phyloP scores from a whole-genome alignment of 768 basidiomycete genomes.

The Boletus vermiculosoides region DNA sequence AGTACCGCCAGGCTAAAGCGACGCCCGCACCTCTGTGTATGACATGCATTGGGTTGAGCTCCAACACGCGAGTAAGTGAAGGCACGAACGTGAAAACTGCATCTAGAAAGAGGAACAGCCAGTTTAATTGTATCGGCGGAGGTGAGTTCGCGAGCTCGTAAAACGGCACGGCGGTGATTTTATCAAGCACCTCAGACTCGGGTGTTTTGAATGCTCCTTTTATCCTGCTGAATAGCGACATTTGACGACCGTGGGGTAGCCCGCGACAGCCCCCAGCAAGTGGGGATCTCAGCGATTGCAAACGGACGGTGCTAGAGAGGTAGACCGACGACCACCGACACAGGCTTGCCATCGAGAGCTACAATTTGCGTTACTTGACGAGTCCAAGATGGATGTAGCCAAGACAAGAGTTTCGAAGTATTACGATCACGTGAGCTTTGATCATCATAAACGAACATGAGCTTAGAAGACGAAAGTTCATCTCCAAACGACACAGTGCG shows the following conservation, averaged over 20 bases:
- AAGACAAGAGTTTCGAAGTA: background rate
- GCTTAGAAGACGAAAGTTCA: background rate
- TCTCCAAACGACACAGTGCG: background rate
- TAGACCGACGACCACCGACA: conserved; percentile 12
- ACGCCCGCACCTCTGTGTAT: conserved; percentile 25
- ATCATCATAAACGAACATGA: no score
- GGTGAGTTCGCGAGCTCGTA: conserved; percentile 24
- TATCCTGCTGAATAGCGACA: conserved; percentile 11
- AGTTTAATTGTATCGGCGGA: conserved; percentile 24
- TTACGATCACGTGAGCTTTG: conserved; percentile 6
- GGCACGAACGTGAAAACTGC: conserved; percentile 31
- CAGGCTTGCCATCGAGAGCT: conserved; percentile 15
- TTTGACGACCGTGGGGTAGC: conserved; percentile 3
- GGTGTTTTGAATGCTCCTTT: conserved; percentile 10
- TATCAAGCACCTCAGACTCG: conserved; percentile 18
- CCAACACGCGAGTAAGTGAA: background rate
- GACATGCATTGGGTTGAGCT: background rate
- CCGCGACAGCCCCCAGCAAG: background rate
- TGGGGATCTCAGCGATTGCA: background rate
- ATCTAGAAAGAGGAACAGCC: conserved; percentile 29
- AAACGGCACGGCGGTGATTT: conserved; percentile 23
- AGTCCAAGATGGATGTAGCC: background rate
- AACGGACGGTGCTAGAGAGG: background rate
- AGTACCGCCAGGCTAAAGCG: conserved; percentile 30
- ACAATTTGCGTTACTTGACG: background rate